phyloP scores from a whole-genome alignment of 1,284 basidiomycete genomes.

The Tilletia walkeri region DNA sequence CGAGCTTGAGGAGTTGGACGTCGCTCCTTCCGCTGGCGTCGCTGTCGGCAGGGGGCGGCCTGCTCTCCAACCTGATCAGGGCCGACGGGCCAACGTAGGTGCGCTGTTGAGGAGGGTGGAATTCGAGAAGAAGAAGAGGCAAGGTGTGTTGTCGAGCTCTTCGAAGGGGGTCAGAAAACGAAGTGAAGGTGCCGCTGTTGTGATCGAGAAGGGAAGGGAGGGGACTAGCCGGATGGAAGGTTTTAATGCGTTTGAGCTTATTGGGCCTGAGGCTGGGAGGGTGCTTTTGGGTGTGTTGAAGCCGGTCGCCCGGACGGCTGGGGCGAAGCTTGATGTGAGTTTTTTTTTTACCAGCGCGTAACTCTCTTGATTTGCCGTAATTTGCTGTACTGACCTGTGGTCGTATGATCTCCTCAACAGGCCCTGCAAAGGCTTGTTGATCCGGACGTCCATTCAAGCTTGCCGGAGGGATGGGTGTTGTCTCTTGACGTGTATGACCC shows the following conservation, averaged over 20 bases:
- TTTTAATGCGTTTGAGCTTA: slow-evolving; percentile 48
- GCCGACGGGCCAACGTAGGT: neutral
- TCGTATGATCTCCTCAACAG: neutral
- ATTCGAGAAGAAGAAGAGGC: slow-evolving; percentile 31
- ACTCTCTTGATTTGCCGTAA: too few species aligned
- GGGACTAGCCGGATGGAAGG: slow-evolving; percentile 23
- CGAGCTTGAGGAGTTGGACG: neutral
- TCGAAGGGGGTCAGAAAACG: too few species aligned
- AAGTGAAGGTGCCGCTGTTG: too few species aligned
- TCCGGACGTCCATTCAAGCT: neutral
- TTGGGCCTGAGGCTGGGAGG: slow-evolving; percentile 34
- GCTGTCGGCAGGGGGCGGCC: slow-evolving; percentile 1
- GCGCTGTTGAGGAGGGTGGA: slow-evolving; percentile 2
- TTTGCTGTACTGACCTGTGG: too few species aligned
- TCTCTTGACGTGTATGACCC: slow-evolving; percentile 44
- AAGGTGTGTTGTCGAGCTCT: too few species aligned
- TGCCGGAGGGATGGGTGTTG: slow-evolving; percentile 22
- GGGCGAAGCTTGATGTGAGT: slow-evolving; percentile 18
- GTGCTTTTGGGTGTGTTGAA: slow-evolving; percentile 39
- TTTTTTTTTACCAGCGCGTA: neutral
- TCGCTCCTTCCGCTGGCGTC: neutral
- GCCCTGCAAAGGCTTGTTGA: neutral
- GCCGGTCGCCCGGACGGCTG: neutral
- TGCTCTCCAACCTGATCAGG: neutral
- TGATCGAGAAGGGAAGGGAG: too few species aligned